Conservation (phyloP, 2,329 filamentous ascomycete genomes). For the Phaeosphaeria sp. region DNA sequence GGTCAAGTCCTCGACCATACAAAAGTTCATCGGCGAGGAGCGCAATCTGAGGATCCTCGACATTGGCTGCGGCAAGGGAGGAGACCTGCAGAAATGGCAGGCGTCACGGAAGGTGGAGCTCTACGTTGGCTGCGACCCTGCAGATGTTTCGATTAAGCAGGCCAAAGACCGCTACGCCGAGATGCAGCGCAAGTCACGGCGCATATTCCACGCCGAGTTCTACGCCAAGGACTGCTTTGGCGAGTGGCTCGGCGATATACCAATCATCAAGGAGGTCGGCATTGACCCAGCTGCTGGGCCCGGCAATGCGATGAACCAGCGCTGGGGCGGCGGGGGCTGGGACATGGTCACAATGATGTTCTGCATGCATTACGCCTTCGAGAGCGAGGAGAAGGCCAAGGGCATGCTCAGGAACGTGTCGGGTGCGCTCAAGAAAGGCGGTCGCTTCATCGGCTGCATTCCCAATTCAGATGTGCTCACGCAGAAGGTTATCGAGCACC, state of each 20-base stretch:
- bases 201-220: slow-evolving; percentile 85
- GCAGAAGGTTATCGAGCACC: slow-evolving; percentile 77
- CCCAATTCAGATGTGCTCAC: slow-evolving; percentile 95
- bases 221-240: slow-evolving; percentile 92
- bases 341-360: slow-evolving; percentile 99
- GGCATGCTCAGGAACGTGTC: slow-evolving; percentile 95
- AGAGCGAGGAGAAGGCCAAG: slow-evolving; percentile 86
- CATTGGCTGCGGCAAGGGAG: slow-evolving; percentile 95
- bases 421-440: slow-evolving; percentile 88
- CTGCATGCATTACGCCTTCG: slow-evolving; percentile 98
- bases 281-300: slow-evolving; percentile 77
- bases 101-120: slow-evolving; percentile 87
- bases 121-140: slow-evolving; percentile 93
- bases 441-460: slow-evolving; percentile 91
- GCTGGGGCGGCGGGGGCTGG: slow-evolving; percentile 77
- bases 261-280: slow-evolving; percentile 83
- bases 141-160: slow-evolving; percentile 89
- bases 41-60: slow-evolving; percentile 81
- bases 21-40: slow-evolving; percentile 74
- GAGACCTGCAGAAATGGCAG: slow-evolving; percentile 95
- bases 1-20: slow-evolving; percentile 97
- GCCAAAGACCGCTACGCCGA: slow-evolving; percentile 81
- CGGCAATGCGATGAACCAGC: slow-evolving; percentile 64
- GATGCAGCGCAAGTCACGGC: slow-evolving; percentile 68
- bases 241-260: slow-evolving; percentile 79